A percentile compares a stretch with the other conserved stretches of the same genome.
Evolutionary conservation across 345 rosid species (phyloP).

Genomic region (Acer negundo): DNA sequence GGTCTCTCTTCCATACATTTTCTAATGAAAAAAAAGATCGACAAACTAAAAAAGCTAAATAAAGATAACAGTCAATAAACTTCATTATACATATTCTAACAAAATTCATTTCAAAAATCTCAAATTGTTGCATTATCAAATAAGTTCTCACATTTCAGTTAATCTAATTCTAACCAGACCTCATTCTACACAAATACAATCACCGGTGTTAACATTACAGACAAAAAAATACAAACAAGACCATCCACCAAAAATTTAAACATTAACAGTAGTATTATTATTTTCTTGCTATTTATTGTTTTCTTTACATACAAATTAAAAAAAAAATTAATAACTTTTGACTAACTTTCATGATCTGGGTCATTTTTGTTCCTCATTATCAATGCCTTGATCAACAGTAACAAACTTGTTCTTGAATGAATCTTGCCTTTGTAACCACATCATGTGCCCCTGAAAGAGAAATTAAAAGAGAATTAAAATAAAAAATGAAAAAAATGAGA

Average conservation of each 20-base stretch:
- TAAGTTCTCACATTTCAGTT: neutral
- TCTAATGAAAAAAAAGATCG: neutral
- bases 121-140: neutral
- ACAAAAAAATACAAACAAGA: conserved; percentile 1
- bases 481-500: neutral
- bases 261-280: neutral
- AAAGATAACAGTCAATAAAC: neutral
- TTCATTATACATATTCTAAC: neutral
- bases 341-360: neutral
- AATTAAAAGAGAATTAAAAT: neutral
- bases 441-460: conserved; percentile 72
- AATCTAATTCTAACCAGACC: neutral
- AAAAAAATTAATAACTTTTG: neutral
- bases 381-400: conserved; percentile 21
- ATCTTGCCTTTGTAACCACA: conserved; percentile 90
- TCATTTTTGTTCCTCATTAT: conserved; percentile 25
- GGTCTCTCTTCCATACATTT: neutral
- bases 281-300: neutral
- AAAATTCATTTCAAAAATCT: neutral
- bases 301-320: neutral
- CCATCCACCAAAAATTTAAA: neutral
- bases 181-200: conserved; percentile 1
- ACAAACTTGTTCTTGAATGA: conserved; percentile 77
- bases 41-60: neutral
- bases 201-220: neutral